phyloP scores from a whole-genome alignment of 768 basidiomycete genomes.

The Lyophyllum atratum region DNA sequence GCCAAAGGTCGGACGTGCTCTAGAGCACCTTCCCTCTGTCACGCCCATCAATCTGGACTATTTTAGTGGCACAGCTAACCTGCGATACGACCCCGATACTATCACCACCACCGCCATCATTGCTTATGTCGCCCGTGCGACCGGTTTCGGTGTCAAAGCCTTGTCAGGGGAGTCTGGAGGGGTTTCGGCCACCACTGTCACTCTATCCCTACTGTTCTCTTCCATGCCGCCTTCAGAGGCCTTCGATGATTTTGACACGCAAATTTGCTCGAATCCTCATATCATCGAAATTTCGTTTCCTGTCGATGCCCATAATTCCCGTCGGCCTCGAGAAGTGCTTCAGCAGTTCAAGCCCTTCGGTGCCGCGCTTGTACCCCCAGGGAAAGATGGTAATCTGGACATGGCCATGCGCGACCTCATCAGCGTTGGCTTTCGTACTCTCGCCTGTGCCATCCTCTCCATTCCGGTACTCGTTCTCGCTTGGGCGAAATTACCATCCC shows the following conservation, averaged over 20 bases:
- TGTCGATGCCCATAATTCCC: neutral
- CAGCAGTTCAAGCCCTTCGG: slow-evolving; percentile 21
- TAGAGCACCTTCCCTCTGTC: slow-evolving; percentile 19
- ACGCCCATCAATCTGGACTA: slow-evolving; percentile 10
- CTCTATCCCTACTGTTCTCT: neutral
- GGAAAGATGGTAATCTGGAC: slow-evolving; percentile 20
- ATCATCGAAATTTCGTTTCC: slow-evolving; percentile 17
- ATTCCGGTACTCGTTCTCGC: slow-evolving; percentile 44
- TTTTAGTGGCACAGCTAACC: slow-evolving; percentile 17
- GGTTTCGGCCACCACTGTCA: slow-evolving; percentile 1
- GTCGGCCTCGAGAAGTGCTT: slow-evolving; percentile 33
- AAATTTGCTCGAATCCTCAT: slow-evolving; percentile 4
- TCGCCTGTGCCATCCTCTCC: slow-evolving; percentile 30
- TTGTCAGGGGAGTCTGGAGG: slow-evolving; percentile 1
- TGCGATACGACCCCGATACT: slow-evolving; percentile 17
- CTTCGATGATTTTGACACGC: slow-evolving; percentile 10
- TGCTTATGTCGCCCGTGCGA: slow-evolving; percentile 18
- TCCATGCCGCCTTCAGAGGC: neutral
- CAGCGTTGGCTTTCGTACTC: slow-evolving; percentile 29
- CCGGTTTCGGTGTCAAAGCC: slow-evolving; percentile 19
- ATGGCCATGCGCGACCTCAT: slow-evolving; percentile 32
- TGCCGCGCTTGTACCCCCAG: slow-evolving; percentile 8
- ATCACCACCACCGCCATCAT: slow-evolving; percentile 18
- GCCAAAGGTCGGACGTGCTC: slow-evolving; percentile 18
- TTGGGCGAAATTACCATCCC: slow-evolving; percentile 32